These are phyloP conservation scores for Dalbergia oliveri DNA, from an alignment of 306 rosid genomes.

Conservation along the genomic window DNA sequence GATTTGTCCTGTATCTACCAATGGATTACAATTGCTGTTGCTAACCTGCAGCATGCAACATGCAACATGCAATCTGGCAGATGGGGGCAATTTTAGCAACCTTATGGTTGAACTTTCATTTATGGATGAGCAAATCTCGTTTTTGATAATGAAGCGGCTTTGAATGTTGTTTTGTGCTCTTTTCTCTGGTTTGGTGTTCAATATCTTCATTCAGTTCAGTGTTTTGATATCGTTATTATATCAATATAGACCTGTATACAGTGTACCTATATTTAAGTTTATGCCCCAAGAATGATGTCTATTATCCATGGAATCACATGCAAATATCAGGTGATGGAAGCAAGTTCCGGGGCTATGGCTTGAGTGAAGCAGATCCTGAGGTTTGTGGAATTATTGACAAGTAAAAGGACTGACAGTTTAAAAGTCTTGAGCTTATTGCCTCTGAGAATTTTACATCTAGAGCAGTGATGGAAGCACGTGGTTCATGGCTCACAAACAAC, in stretches of 20 bases:
- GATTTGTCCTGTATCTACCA: constrained; percentile 14
- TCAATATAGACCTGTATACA: background rate
- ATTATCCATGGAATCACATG: constrained; percentile 31
- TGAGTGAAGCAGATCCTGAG: constrained; percentile 90
- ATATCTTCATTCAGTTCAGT: background rate
- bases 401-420: constrained; percentile 87
- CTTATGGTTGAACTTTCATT: background rate
- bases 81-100: background rate
- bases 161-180: constrained; percentile 18
- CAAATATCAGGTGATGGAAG: constrained; percentile 59
- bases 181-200: constrained; percentile 20
- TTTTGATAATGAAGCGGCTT: background rate
- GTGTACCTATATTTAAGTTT: background rate
- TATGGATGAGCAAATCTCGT: constrained; percentile 10
- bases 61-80: background rate
- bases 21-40: constrained; percentile 2
- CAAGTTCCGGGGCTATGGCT: constrained; percentile 67
- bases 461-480: constrained; percentile 99
- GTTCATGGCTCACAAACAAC: constrained; percentile 95
- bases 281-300: constrained; percentile 4
- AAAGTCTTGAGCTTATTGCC: constrained; percentile 96
- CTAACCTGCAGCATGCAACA: too few species aligned
- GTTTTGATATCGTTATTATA: constrained; percentile 11
- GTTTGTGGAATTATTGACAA: constrained; percentile 68
- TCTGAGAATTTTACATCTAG: constrained; percentile 93